These are phyloP conservation scores for Tolypocladium tropicale DNA, from an alignment of 2,329 filamentous ascomycete genomes.

Conservation along the genomic window DNA sequence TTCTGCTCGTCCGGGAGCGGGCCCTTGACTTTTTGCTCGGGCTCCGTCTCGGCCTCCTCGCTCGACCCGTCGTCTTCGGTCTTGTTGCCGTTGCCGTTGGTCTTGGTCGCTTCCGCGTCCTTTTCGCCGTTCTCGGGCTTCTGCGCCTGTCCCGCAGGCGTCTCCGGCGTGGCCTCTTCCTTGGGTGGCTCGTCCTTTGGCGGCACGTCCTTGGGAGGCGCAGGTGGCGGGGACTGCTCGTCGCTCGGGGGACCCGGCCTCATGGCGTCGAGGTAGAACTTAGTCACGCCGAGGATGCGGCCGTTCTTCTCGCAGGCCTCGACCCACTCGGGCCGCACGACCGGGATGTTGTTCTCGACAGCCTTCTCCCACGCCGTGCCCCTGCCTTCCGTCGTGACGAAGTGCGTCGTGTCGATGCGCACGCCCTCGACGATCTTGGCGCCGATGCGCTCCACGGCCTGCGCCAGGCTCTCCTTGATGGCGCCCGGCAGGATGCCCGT, in stretches of 20 bases:
- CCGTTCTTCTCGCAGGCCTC: slow-evolving; percentile 92
- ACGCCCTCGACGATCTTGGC: slow-evolving; percentile 85
- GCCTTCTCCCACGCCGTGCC: slow-evolving; percentile 93
- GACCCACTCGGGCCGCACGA: slow-evolving; percentile 94
- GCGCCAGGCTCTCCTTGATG: slow-evolving; percentile 60
- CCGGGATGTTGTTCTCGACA: slow-evolving; percentile 93
- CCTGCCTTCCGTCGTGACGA: slow-evolving; percentile 88
- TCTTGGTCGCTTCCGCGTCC: slow-evolving; percentile 7
- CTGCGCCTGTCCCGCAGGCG: slow-evolving; percentile 12
- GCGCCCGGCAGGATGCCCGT: slow-evolving; percentile 72
- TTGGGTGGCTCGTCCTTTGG: slow-evolving; percentile 13
- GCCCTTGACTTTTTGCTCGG: slow-evolving; percentile 25
- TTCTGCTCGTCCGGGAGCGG: slow-evolving; percentile 41
- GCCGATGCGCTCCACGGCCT: slow-evolving; percentile 77
- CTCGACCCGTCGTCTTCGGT: slow-evolving; percentile 7
- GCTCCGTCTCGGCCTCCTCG: slow-evolving; percentile 11
- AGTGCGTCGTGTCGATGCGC: slow-evolving; percentile 95
- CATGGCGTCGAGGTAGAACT: slow-evolving; percentile 86
- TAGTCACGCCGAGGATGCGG: slow-evolving; percentile 84
- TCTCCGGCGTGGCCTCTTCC: slow-evolving; percentile 9
- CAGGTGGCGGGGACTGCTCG: slow-evolving; percentile 18
- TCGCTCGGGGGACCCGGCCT: slow-evolving; percentile 32
- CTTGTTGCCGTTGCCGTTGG: slow-evolving; percentile 16
- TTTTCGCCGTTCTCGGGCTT: slow-evolving; percentile 16
- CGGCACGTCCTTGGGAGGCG: slow-evolving; percentile 9